These are phyloP conservation scores for Paradendryphiella salina DNA, from an alignment of 2,329 filamentous ascomycete genomes.

Conservation along the genomic window DNA sequence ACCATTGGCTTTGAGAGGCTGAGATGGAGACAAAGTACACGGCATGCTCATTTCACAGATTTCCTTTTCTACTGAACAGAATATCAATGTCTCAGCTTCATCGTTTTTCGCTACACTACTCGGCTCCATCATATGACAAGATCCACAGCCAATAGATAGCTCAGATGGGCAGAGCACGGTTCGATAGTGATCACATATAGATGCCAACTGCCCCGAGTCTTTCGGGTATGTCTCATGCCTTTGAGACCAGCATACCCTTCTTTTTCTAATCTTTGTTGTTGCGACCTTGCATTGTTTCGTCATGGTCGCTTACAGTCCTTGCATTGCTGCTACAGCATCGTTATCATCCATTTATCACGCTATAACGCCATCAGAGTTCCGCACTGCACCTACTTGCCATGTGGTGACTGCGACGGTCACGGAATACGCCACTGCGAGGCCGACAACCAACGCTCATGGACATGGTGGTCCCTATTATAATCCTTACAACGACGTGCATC, in stretches of 20 bases:
- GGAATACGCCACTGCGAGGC: constrained; percentile 21
- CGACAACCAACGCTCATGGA: constrained; percentile 26
- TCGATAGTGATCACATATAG: constrained; percentile 12
- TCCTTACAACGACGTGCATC: constrained; percentile 33
- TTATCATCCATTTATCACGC: constrained; percentile 25
- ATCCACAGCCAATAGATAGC: constrained; percentile 9
- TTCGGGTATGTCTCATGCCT: not conserved
- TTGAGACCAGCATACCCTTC: constrained; percentile 21
- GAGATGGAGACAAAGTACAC: not conserved
- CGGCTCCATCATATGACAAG: constrained; percentile 7
- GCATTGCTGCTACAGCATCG: constrained; percentile 27
- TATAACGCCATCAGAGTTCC: constrained; percentile 13
- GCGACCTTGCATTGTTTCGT: constrained; percentile 12
- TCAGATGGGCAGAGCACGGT: constrained; percentile 6
- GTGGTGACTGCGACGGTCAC: constrained; percentile 21
- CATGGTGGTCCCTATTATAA: constrained; percentile 40
- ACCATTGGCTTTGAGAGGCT: not conserved
- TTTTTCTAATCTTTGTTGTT: constrained; percentile 7
- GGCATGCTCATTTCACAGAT: not conserved
- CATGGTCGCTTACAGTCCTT: constrained; percentile 38
- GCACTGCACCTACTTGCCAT: constrained; percentile 13
- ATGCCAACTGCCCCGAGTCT: constrained; percentile 4
- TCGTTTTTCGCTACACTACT: constrained; percentile 2
- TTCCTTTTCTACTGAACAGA: not conserved
- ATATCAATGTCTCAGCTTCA: constrained; percentile 2